Conservation (phyloP, 2,329 filamentous ascomycete species). For the Hymenoscyphus albidus region DNA sequence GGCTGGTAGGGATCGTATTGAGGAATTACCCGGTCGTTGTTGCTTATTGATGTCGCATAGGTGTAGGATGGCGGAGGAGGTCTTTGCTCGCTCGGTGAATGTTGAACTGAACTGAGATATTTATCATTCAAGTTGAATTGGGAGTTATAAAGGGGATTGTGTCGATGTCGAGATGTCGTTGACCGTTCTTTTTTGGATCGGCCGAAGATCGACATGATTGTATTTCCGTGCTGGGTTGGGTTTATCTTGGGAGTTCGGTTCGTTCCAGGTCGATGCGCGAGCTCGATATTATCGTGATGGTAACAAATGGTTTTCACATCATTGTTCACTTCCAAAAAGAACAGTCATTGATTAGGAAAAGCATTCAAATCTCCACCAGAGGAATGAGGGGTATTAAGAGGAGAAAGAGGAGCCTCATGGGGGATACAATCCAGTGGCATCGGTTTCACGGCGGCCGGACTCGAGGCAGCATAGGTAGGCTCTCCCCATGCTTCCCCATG, state of each 20-base stretch:
- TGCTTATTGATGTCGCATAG: slow-evolving; percentile 6
- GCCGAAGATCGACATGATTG: slow-evolving; percentile 31
- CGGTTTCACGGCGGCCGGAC: slow-evolving; percentile 1
- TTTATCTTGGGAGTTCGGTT: not conserved
- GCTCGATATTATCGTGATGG: not conserved
- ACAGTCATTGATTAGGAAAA: not conserved
- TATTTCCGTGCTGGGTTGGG: slow-evolving; percentile 2
- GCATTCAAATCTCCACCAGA: not conserved
- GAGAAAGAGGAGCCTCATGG: not conserved
- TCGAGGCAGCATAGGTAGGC: slow-evolving; percentile 8
- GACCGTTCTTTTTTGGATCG: slow-evolving; percentile 26
- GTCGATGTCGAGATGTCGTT: slow-evolving; percentile 16
- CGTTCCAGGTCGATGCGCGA: not conserved
- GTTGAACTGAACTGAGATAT: slow-evolving; percentile 14
- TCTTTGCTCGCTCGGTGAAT: slow-evolving; percentile 18
- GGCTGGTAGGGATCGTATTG: slow-evolving; percentile 18
- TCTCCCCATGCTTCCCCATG: not conserved
- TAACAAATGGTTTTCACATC: slow-evolving; percentile 6
- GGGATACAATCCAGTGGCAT: not conserved
- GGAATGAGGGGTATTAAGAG: not conserved
- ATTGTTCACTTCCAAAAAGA: not conserved
- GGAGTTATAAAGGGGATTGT: slow-evolving; percentile 11
- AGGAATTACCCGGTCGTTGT: slow-evolving; percentile 11
- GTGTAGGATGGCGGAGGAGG: slow-evolving; percentile 11
- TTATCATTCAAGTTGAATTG: slow-evolving; percentile 6